Conservation (phyloP, 2,329 filamentous ascomycete genomes). For the Ceratocystis papillata region DNA sequence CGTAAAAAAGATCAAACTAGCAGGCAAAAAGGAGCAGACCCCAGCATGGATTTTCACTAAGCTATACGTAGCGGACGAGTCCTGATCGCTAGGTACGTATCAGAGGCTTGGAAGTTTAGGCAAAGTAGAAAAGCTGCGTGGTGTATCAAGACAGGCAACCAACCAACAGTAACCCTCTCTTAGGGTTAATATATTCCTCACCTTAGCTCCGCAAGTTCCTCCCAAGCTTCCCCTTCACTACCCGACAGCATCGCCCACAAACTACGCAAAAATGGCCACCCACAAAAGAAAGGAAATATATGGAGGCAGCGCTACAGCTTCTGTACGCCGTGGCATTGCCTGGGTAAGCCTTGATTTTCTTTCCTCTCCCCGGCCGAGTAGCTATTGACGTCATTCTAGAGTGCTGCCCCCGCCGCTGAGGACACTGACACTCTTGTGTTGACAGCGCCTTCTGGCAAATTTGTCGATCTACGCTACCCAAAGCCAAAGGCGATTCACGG, state of each 20-base stretch:
- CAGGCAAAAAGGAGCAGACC: conserved; percentile 29
- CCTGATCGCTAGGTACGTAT: too few relatives aligned
- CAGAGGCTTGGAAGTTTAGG: too few relatives aligned
- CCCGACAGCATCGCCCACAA: neutral
- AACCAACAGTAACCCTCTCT: neutral
- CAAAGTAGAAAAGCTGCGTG: too few relatives aligned
- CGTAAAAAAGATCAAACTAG: conserved; percentile 31
- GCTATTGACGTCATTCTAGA: conserved; percentile 9
- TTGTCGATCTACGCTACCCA: conserved; percentile 50
- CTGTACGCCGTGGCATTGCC: conserved; percentile 18
- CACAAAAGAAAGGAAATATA: conserved; percentile 15
- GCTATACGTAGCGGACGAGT: neutral
- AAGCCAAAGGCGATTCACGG: neutral
- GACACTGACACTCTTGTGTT: conserved; percentile 45
- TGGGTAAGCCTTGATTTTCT: conserved; percentile 15
- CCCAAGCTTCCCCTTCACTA: neutral
- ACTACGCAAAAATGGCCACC: neutral
- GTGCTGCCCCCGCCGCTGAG: conserved; percentile 13
- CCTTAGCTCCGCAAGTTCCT: neutral
- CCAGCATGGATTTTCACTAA: conserved; percentile 24
- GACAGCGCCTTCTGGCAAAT: conserved; percentile 46
- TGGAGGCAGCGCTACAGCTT: conserved; percentile 14
- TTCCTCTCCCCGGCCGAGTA: neutral
- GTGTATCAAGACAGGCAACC: neutral
- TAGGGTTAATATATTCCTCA: neutral